A percentile compares a stretch with the other conserved stretches of the same genome.
Evolutionary conservation across 2,329 filamentous ascomycete genomes (phyloP).

Genomic region (Paecilomyces niveus): DNA sequence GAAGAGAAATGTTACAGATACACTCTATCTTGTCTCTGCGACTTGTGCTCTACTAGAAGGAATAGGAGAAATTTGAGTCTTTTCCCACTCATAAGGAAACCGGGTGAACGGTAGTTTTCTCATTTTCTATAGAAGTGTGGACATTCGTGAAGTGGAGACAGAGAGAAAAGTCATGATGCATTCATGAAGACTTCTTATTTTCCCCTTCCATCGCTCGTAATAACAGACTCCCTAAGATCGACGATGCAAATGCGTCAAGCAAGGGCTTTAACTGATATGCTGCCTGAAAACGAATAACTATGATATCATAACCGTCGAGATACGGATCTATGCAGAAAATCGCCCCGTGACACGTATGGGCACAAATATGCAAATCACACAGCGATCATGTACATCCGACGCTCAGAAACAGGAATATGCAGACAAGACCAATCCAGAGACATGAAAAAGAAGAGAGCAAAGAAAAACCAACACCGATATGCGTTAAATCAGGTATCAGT

Average conservation of each 20-base stretch:
- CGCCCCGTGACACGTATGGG: not conserved
- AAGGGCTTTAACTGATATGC: not conserved
- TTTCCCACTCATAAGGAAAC: too few relatives aligned
- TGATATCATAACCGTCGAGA: not conserved
- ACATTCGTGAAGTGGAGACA: too few relatives aligned
- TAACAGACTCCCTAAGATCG: not conserved
- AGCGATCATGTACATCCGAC: slow-evolving; percentile 3
- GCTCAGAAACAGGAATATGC: not conserved
- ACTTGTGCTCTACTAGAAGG: too few relatives aligned
- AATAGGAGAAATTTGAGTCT: too few relatives aligned
- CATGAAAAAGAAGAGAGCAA: not conserved
- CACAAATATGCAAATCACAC: slow-evolving; percentile 2
- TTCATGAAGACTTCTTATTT: not conserved
- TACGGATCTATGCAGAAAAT: not conserved
- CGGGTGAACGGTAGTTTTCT: too few relatives aligned
- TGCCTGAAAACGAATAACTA: not conserved
- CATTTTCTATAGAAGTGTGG: too few relatives aligned
- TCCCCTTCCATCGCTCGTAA: not conserved
- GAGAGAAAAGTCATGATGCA: not conserved
- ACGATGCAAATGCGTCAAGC: not conserved
- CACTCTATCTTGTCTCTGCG: too few relatives aligned
- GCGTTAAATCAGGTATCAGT: not conserved
- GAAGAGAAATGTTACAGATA: too few relatives aligned
- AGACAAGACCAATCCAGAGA: not conserved
- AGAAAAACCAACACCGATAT: not conserved